Conservation (phyloP, 78 protist genomes). For the Dictyostelium citrinum region DNA sequence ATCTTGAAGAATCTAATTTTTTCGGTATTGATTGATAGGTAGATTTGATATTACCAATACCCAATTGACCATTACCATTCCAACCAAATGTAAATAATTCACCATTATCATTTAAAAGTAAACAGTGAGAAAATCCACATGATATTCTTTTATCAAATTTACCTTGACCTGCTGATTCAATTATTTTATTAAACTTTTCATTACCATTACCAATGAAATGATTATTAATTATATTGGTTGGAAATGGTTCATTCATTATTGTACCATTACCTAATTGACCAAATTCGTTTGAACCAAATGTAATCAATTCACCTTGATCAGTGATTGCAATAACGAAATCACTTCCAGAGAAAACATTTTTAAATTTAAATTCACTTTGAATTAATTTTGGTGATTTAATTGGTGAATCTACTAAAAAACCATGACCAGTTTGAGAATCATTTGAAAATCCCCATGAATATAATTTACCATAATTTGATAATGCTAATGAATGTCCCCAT, state of each 20-base stretch:
- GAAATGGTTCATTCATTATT: background rate
- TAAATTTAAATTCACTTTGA: background rate
- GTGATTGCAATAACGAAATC: background rate
- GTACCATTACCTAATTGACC: slow-evolving; percentile 47
- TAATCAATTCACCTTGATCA: background rate
- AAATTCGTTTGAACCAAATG: slow-evolving; percentile 1
- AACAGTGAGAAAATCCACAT: slow-evolving; percentile 18
- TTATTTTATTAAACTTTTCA: background rate
- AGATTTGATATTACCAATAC: background rate
- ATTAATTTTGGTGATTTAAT: background rate
- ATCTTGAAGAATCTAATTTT: background rate
- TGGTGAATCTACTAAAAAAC: background rate
- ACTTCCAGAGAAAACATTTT: slow-evolving; percentile 13
- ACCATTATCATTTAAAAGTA: slow-evolving; percentile 6
- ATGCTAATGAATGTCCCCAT: slow-evolving; percentile 5
- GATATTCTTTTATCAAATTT: background rate
- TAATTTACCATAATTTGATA: slow-evolving; percentile 3
- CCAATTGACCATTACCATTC: slow-evolving; percentile 49
- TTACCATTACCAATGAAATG: background rate
- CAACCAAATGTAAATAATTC: slow-evolving; percentile 33
- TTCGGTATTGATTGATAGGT: background rate
- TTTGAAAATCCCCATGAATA: slow-evolving; percentile 31
- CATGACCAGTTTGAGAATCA: slow-evolving; percentile 29
- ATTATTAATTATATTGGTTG: background rate
- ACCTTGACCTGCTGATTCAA: background rate